Base-by-base conservation (phyloP, 2,329 filamentous ascomycete species). In the Venturia aucupariae region DNA sequence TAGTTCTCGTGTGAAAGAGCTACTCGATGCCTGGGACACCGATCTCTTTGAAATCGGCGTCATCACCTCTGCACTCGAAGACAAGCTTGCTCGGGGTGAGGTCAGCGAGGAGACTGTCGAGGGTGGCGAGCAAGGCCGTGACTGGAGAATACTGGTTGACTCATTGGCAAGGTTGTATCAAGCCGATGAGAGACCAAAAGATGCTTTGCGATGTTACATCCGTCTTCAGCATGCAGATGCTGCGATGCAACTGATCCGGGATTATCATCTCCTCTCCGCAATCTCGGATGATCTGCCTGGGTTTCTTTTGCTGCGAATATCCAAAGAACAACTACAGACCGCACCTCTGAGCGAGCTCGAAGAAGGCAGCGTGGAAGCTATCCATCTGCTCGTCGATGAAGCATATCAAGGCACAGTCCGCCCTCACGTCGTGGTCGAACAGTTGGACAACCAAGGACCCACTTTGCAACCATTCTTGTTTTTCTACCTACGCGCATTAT, bases 81-180 rank as follows among this genome's bases (percentile, higher is more conserved):
- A 90, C 64, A 91, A 93, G 70, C 82, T 97, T 8, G 86, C 87
- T 55, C 89, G 86, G 65, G 85, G 87, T 13, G 87, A 92, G 70
- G 84, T 92, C 3, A 82, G 83, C 2, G 86, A 92, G 72, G 89
- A 92, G 68, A 90, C 87, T 60, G 78, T 92, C 42, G 88, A 94
- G 71, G 86, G 86, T 65, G 88, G 88, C 2, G 83, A 88, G 68
- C 82, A 82, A 67, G 89, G 88, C 0, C 80, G 88, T 64, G 92
- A 97, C 71, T 97, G 93, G 93, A 85, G 86, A 30, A 89, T 95
- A 66, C 83, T 99, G n/a, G 86, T 92, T 78, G 90, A 92, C 71
- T 86, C 89, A 66, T 80, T 99, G 42, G 93, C 91, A 0, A 91
- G 87, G 71, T 80, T 99, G 19, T 90, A 93, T 72, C 85, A 97